A percentile compares a stretch with the other conserved stretches of the same genome.
These are phyloP conservation scores for Rhodotorula diobovata DNA, from an alignment of 768 basidiomycete genomes.

Conservation along the genomic window DNA sequence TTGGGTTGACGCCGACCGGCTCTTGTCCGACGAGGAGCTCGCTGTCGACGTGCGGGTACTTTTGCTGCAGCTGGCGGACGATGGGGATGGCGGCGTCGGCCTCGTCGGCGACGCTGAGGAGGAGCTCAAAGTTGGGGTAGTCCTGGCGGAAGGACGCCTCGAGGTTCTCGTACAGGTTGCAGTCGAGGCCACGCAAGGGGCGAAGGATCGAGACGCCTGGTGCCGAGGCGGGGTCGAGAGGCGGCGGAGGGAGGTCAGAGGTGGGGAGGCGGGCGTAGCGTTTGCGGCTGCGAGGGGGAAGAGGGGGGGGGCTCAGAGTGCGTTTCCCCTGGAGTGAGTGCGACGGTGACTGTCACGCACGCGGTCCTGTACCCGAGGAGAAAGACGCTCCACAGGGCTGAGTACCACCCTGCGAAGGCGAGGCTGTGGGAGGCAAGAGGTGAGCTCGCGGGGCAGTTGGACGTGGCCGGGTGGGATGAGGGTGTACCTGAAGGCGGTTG, in stretches of 20 bases:
- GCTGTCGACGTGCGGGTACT: conserved; percentile 71
- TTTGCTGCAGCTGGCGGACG: conserved; percentile 67
- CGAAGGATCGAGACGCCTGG: conserved; percentile 92
- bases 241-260: conserved; percentile 57
- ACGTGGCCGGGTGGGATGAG: too few species aligned
- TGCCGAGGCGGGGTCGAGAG: conserved; percentile 34
- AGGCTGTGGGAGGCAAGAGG: background rate
- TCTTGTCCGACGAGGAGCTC: conserved; percentile 74
- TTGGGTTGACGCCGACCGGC: conserved; percentile 85
- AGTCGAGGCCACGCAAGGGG: conserved; percentile 89
- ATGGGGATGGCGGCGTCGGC: conserved; percentile 81
- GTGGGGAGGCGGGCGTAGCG: conserved; percentile 69
- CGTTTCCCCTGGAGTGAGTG: background rate
- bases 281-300: conserved; percentile 56
- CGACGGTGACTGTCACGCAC: conserved; percentile 52
- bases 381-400: conserved; percentile 61
- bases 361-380: conserved; percentile 65
- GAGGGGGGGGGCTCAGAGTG: background rate
- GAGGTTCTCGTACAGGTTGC: conserved; percentile 91
- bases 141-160: conserved; percentile 88
- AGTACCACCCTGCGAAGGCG: conserved; percentile 54
- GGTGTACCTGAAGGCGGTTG: conserved; percentile 10
- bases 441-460: too few species aligned
- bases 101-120: conserved; percentile 85
- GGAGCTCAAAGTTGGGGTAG: conserved; percentile 77